Conservation (phyloP, 139 green algal genomes). For the Marvania coccoides region DNA sequence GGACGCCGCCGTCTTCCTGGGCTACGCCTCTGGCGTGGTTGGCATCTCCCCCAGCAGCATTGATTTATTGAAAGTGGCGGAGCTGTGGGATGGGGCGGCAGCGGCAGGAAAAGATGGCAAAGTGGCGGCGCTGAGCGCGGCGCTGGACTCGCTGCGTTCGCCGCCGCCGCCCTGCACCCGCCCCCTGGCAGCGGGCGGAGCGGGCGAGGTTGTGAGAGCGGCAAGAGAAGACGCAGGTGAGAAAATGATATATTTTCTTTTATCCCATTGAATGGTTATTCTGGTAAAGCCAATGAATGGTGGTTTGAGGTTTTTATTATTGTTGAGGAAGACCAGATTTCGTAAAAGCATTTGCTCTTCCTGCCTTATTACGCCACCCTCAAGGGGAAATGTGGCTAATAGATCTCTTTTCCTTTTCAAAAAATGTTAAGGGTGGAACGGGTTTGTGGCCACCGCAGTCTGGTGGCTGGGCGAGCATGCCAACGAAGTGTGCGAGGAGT, state of each 20-base stretch:
- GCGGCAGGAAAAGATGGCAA: conserved; percentile 17
- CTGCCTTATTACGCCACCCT: no score
- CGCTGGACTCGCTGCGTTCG: conserved; percentile 25
- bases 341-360: no score
- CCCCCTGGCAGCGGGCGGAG: conserved; percentile 1
- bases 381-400: no score
- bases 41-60: conserved; percentile 35
- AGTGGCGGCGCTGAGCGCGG: conserved; percentile 28
- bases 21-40: conserved; percentile 42
- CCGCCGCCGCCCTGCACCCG: conserved; percentile 22
- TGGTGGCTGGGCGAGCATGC: conserved; percentile 78
- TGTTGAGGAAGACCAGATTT: no score
- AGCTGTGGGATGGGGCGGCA: conserved; percentile 35
- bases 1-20: conserved; percentile 42
- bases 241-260: no score
- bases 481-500: conserved; percentile 52
- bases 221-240: conserved; percentile 31
- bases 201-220: conserved; percentile 1
- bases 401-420: no score
- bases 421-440: no score
- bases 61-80: conserved; percentile 31
- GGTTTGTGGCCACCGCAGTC: conserved; percentile 33
- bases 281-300: no score
- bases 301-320: no score
- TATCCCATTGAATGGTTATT: no score